These are phyloP conservation scores for Tricholoma hemisulphureum DNA, from an alignment of 768 basidiomycete species.

Conservation along the genomic window DNA sequence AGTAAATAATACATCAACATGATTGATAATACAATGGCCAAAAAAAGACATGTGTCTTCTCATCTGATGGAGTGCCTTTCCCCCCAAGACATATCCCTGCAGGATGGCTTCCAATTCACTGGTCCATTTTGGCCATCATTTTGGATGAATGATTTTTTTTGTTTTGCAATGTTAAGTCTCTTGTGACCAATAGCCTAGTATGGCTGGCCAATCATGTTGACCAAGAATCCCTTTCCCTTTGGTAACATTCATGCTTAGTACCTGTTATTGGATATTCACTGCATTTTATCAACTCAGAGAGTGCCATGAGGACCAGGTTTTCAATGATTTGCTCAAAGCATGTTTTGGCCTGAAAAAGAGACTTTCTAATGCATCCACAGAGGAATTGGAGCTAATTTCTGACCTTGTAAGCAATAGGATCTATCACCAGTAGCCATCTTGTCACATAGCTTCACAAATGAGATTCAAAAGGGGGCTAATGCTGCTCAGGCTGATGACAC, in stretches of 20 bases:
- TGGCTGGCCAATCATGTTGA: background rate
- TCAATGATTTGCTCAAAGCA: background rate
- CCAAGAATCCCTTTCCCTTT: background rate
- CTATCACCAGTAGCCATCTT: background rate
- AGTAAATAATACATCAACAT: too few relatives aligned
- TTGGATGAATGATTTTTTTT: background rate
- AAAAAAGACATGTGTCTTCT: background rate
- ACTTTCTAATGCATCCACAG: background rate
- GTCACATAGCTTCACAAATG: background rate
- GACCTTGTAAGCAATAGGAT: background rate
- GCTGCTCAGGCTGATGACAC: background rate
- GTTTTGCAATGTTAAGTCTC: background rate
- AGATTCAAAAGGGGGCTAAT: background rate
- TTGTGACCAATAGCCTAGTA: background rate
- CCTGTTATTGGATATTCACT: too few relatives aligned
- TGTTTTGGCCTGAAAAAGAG: background rate
- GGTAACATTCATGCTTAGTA: too few relatives aligned
- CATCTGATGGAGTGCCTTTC: too few relatives aligned
- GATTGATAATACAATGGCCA: too few relatives aligned
- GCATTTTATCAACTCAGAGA: too few relatives aligned
- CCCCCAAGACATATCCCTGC: background rate
- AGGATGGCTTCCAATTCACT: background rate
- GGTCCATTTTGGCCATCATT: background rate
- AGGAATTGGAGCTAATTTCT: slow-evolving; percentile 1
- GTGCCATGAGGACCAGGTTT: background rate